These are phyloP conservation scores for Picochlorum costavermella DNA, from an alignment of 139 green algal species.

Conservation along the genomic window DNA sequence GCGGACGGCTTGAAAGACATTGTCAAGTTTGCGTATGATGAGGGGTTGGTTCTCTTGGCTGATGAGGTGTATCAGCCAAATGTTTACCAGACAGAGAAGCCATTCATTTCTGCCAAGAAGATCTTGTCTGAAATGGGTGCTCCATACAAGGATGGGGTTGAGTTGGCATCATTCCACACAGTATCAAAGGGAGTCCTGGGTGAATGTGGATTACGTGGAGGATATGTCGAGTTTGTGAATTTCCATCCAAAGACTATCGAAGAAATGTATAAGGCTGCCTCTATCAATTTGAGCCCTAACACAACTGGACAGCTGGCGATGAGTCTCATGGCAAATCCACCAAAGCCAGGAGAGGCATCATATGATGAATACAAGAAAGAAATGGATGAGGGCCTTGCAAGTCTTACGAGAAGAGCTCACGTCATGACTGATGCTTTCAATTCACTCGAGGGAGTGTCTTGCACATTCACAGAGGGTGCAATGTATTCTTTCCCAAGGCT, in stretches of 20 bases:
- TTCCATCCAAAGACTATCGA: conserved; percentile 56
- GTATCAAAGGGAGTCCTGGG: conserved; percentile 72
- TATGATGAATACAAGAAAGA: conserved; percentile 67
- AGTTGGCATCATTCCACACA: conserved; percentile 78
- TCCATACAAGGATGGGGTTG: conserved; percentile 40
- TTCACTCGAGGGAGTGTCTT: conserved; percentile 81
- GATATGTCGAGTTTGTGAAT: conserved; percentile 87
- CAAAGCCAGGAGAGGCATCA: conserved; percentile 47
- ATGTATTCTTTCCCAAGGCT: conserved; percentile 78
- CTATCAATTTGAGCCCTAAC: conserved; percentile 90
- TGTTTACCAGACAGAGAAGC: conserved; percentile 55
- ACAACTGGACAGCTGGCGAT: conserved; percentile 78
- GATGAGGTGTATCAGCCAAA: conserved; percentile 87
- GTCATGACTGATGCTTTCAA: conserved; percentile 77
- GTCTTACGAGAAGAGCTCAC: conserved; percentile 66
- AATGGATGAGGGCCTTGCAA: conserved; percentile 44
- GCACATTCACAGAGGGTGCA: conserved; percentile 74
- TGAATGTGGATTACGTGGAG: conserved; percentile 74
- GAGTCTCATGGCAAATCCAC: conserved; percentile 84
- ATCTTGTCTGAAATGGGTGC: conserved; percentile 63
- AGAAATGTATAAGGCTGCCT: conserved; percentile 83
- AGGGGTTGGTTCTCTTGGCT: conserved; percentile 81
- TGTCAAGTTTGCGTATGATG: conserved; percentile 73
- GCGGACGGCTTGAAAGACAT: conserved; percentile 78
- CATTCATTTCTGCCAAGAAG: conserved; percentile 78